Evolutionary conservation across 148 eudicot species (phyloP).

Genomic region (Camellia sinensis): DNA sequence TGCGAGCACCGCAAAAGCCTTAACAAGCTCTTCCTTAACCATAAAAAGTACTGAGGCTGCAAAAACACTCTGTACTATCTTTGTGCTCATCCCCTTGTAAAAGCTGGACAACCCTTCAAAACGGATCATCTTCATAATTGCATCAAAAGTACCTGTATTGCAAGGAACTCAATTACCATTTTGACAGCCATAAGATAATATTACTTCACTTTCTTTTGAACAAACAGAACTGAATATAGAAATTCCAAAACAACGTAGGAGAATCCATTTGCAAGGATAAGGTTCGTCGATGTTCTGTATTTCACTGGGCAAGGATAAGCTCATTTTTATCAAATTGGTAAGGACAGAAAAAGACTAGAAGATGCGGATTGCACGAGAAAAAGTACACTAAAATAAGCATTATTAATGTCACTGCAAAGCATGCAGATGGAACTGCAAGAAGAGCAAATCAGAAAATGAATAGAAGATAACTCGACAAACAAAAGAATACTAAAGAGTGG

Average conservation of each 20-base stretch:
- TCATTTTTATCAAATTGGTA: no score
- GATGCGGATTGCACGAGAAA: background rate
- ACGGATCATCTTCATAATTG: conserved; percentile 75
- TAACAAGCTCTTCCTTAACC: conserved; percentile 92
- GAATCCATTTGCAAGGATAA: background rate
- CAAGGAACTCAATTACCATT: background rate
- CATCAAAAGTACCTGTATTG: conserved; percentile 72
- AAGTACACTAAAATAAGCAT: no score
- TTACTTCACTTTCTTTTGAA: background rate
- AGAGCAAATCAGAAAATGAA: no score
- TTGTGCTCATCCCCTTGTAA: conserved; percentile 95
- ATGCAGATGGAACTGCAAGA: no score
- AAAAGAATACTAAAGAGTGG: no score
- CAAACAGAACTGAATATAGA: background rate
- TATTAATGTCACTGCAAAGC: no score
- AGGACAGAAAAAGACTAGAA: background rate
- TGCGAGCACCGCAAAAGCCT: conserved; percentile 41
- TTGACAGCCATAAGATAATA: background rate
- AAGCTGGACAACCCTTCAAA: conserved; percentile 80
- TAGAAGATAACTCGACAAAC: no score
- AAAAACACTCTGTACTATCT: conserved; percentile 90
- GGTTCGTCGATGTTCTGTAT: background rate
- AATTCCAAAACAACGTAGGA: background rate
- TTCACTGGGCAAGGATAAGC: background rate
- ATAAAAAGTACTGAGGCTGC: conserved; percentile 92